phyloP scores from a whole-genome alignment of 208 protist genomes.

The Acanthamoeba castellanii region DNA sequence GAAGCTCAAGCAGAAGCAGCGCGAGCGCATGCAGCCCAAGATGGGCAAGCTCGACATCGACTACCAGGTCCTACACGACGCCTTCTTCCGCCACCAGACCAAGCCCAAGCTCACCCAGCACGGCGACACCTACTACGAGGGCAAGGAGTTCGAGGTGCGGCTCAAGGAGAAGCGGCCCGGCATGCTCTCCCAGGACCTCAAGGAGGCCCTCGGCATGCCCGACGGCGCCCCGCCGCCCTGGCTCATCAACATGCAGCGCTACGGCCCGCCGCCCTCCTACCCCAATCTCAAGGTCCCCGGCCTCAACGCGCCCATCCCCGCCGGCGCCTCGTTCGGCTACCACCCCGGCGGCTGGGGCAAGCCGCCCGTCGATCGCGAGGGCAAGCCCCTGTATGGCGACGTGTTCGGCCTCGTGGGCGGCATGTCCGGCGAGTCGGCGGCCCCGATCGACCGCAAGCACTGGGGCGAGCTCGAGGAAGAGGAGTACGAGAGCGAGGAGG shows the following conservation, averaged over 20 bases:
- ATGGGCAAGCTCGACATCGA: constrained; percentile 94
- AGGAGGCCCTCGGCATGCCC: constrained; percentile 97
- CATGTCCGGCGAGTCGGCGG: not conserved
- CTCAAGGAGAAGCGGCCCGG: constrained; percentile 91
- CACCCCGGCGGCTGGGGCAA: constrained; percentile 98
- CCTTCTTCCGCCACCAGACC: constrained; percentile 98
- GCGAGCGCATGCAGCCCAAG: constrained; percentile 92
- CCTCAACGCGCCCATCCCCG: constrained; percentile 98
- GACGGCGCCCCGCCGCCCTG: constrained; percentile 96
- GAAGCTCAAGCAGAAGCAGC: constrained; percentile 88
- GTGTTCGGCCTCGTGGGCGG: constrained; percentile 84
- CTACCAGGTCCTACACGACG: constrained; percentile 96
- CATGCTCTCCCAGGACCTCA: constrained; percentile 93
- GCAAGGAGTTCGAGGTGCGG: constrained; percentile 94
- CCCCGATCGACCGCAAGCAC: constrained; percentile 70
- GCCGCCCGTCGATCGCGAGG: constrained; percentile 93
- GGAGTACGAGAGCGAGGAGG: constrained; percentile 78
- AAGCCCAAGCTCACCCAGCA: constrained; percentile 93
- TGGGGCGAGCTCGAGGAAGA: constrained; percentile 89
- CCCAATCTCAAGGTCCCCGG: constrained; percentile 98
- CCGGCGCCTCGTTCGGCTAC: constrained; percentile 95
- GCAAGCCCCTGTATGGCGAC: constrained; percentile 90
- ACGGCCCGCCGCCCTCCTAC: constrained; percentile 98
- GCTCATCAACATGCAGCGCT: constrained; percentile 99
- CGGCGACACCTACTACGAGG: constrained; percentile 98